phyloP scores from a whole-genome alignment of 257 asterid genomes.

The Leptodermis oblonga region DNA sequence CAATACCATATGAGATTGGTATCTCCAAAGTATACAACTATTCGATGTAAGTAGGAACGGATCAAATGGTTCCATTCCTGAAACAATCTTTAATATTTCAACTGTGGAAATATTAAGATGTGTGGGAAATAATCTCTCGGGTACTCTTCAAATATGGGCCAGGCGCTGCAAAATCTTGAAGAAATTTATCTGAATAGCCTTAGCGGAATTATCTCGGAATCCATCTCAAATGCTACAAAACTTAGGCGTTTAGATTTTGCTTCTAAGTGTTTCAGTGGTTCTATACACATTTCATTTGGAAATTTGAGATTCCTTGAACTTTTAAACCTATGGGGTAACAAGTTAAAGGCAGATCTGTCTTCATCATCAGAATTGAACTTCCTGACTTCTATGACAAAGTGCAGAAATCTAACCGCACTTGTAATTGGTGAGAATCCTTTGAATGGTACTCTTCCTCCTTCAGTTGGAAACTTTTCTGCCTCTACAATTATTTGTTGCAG shows the following conservation, averaged over 20 bases:
- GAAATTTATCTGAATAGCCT: not conserved
- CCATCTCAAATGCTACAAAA: conserved; percentile 24
- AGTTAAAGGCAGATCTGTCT: conserved; percentile 7
- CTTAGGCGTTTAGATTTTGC: conserved; percentile 8
- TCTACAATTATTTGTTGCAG: not conserved
- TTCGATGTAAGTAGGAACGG: not conserved
- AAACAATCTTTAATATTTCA: no score
- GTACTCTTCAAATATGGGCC: not conserved
- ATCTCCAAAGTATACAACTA: conserved; percentile 19
- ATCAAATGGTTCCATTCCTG: conserved; percentile 23
- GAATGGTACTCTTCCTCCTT: not conserved
- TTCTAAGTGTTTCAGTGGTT: conserved; percentile 16
- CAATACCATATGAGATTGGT: no score
- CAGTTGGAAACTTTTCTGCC: conserved; percentile 5
- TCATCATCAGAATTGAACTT: not conserved
- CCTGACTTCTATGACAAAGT: conserved; percentile 1
- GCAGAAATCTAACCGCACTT: not conserved
- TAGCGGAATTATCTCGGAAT: conserved; percentile 17
- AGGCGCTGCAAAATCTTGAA: not conserved
- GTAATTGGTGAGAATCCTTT: not conserved
- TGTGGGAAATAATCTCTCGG: not conserved
- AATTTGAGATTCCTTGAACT: conserved; percentile 8
- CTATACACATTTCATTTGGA: conserved; percentile 19
- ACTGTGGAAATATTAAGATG: conserved; percentile 11
- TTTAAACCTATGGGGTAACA: conserved; percentile 9